Evolutionary conservation across 2,329 filamentous ascomycete genomes (phyloP).

Genomic region (Aspergillus sp.): DNA sequence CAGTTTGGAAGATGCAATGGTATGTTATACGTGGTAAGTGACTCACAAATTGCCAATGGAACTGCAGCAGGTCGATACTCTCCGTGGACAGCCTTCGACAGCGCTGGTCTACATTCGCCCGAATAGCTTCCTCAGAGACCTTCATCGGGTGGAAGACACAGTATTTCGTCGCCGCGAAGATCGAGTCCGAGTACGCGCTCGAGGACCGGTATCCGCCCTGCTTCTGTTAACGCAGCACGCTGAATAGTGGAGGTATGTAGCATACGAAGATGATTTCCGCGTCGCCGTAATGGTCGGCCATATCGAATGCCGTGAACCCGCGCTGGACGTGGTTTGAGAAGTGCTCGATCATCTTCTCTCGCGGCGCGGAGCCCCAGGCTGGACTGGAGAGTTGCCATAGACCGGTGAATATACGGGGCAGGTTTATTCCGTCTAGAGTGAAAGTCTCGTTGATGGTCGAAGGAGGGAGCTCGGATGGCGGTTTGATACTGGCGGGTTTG

Average conservation of each 20-base stretch:
- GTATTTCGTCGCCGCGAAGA: constrained; percentile 2
- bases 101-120: background rate
- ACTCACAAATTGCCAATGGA: background rate
- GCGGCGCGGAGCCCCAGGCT: constrained; percentile 1
- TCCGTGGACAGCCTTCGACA: background rate
- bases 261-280: constrained; percentile 6
- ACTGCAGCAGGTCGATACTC: background rate
- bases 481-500: background rate
- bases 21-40: background rate
- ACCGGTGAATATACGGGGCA: background rate
- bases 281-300: constrained; percentile 6
- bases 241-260: background rate
- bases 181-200: background rate
- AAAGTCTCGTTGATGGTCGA: background rate
- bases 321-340: background rate
- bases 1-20: too few species aligned
- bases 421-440: background rate
- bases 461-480: background rate
- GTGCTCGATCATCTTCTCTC: background rate
- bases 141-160: constrained; percentile 1
- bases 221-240: background rate
- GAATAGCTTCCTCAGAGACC: background rate
- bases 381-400: constrained; percentile 4
- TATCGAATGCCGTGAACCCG: constrained; percentile 4
- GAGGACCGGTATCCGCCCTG: constrained; percentile 1